These are phyloP conservation scores for Cryphonectria nitschkei DNA, from an alignment of 2,329 filamentous ascomycete genomes.

Conservation along the genomic window DNA sequence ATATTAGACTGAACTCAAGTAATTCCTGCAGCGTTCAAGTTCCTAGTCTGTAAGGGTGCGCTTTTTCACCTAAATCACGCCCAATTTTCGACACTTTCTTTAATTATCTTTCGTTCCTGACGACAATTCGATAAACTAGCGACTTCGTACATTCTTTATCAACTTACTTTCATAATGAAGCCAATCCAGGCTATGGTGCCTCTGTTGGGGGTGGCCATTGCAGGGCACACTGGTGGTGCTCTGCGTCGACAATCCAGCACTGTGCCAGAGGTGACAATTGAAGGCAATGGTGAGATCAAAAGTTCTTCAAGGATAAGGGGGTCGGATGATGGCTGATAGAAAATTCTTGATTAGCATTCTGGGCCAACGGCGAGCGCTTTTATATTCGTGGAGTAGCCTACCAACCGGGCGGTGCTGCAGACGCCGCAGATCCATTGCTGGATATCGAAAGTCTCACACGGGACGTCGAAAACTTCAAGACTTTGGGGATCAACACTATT, in stretches of 20 bases:
- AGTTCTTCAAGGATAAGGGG: too few relatives aligned
- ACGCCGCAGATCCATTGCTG: conserved; percentile 71
- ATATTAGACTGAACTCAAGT: neutral
- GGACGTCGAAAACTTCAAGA: conserved; percentile 80
- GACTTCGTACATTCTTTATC: neutral
- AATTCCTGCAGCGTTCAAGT: neutral
- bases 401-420: conserved; percentile 63
- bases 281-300: conserved; percentile 21
- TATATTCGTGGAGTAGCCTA: conserved; percentile 65
- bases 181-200: conserved; percentile 5
- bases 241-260: conserved; percentile 15
- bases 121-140: neutral
- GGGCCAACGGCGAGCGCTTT: conserved; percentile 55
- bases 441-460: conserved; percentile 72
- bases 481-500: conserved; percentile 86
- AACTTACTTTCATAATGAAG: conserved; percentile 16
- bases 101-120: neutral
- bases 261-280: conserved; percentile 19
- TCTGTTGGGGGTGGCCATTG: conserved; percentile 12
- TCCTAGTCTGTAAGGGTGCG: neutral
- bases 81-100: neutral
- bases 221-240: neutral
- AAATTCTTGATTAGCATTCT: conserved; percentile 52
- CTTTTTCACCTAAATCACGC: neutral
- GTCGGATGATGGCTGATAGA: neutral